Conservation (phyloP, 495 filamentous ascomycete genomes). For the Xylaria flabelliformis region DNA sequence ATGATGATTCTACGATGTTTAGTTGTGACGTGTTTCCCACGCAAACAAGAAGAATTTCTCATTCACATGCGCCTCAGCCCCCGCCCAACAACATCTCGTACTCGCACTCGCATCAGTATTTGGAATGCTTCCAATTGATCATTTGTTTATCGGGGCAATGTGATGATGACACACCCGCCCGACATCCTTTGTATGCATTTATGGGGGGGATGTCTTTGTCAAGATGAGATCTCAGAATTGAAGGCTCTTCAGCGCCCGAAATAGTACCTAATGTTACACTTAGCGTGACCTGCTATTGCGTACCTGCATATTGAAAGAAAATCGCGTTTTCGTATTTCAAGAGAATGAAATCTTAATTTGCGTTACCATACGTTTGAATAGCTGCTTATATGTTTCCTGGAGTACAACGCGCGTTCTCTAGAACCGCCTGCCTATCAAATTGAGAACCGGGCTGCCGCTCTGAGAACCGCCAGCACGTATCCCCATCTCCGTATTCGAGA, state of each 20-base stretch:
- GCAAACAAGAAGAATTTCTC: slow-evolving; percentile 9
- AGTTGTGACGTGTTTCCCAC: slow-evolving; percentile 6
- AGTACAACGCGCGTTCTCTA: background rate
- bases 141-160: slow-evolving; percentile 5
- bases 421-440: background rate
- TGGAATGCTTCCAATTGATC: slow-evolving; percentile 11
- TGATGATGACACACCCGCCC: background rate
- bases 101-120: background rate
- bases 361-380: background rate
- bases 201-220: background rate
- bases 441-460: background rate
- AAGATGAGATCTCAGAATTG: background rate
- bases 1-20: slow-evolving; percentile 16
- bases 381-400: background rate
- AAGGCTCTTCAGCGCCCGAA: background rate
- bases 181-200: background rate
- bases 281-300: background rate
- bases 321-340: background rate
- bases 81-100: background rate
- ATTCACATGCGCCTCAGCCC: background rate
- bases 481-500: background rate
- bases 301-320: background rate
- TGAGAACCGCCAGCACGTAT: background rate
- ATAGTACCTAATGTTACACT: background rate
- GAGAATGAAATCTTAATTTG: background rate